Conservation (phyloP, 768 basidiomycete genomes). For the Agaricus sinodeliciosus region DNA sequence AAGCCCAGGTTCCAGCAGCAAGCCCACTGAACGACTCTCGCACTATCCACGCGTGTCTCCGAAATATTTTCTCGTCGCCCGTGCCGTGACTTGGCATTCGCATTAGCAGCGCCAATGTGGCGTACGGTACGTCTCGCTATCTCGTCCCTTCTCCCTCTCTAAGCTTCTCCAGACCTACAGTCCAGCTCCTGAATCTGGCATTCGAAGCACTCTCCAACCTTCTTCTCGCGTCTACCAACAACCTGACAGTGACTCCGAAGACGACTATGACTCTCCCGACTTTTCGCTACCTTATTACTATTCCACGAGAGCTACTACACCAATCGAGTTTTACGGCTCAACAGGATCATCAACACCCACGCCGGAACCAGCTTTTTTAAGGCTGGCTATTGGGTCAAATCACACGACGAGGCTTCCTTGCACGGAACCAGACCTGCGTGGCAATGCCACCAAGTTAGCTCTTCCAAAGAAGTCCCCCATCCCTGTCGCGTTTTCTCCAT, state of each 20-base stretch:
- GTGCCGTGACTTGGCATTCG: neutral
- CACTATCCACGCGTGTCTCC: neutral
- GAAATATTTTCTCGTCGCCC: neutral
- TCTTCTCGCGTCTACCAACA: conserved; percentile 2
- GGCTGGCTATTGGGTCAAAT: neutral
- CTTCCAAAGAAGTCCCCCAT: neutral
- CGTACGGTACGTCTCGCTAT: neutral
- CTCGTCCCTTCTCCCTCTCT: neutral
- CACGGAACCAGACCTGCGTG: neutral
- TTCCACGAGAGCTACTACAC: neutral
- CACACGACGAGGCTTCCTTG: neutral
- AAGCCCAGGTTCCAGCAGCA: neutral
- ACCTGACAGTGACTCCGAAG: neutral
- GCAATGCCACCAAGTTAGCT: neutral
- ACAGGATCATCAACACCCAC: neutral
- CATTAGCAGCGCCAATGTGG: neutral
- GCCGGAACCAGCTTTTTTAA: neutral
- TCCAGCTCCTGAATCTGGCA: conserved; percentile 6
- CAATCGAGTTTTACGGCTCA: neutral
- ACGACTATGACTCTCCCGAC: neutral
- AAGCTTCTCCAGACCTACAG: conserved; percentile 4
- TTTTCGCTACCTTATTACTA: neutral
- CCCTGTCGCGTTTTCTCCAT: neutral
- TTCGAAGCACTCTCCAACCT: conserved; percentile 5
- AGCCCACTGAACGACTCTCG: neutral